Percentiles rank a stretch among this genome's conserved stretches.
Conservation (phyloP, 306 rosid genomes). For the Datisca glomerata region DNA sequence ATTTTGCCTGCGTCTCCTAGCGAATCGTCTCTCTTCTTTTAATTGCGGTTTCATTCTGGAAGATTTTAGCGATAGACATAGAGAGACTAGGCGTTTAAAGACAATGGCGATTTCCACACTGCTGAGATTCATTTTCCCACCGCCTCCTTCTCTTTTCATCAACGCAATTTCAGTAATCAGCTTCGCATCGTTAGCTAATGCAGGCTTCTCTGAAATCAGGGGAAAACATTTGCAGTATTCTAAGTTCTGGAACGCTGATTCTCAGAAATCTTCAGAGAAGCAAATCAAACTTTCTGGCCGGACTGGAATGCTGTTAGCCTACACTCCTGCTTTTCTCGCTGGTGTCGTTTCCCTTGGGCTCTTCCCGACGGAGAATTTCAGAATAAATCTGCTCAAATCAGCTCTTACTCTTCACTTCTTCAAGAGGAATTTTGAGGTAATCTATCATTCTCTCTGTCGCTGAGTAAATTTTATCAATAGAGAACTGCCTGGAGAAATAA, state of each 20-base stretch:
- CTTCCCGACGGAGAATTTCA: constrained; percentile 18
- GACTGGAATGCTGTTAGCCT: constrained; percentile 47
- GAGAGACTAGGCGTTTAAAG: too few relatives aligned
- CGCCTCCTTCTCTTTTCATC: constrained; percentile 39
- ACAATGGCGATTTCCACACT: constrained; percentile 8
- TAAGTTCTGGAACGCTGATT: constrained; percentile 29
- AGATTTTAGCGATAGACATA: too few relatives aligned
- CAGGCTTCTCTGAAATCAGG: constrained; percentile 33
- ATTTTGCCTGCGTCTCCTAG: too few relatives aligned
- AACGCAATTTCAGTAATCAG: constrained; percentile 31
- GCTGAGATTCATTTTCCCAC: constrained; percentile 22
- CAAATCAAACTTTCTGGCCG: constrained; percentile 27
- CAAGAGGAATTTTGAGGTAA: constrained; percentile 71
- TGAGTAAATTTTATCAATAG: too few relatives aligned
- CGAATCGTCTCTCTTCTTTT: too few relatives aligned
- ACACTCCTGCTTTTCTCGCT: constrained; percentile 54
- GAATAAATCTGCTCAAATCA: constrained; percentile 32
- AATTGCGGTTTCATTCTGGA: too few relatives aligned
- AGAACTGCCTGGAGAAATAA: too few relatives aligned
- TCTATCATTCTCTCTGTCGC: too few relatives aligned
- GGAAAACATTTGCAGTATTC: constrained; percentile 65
- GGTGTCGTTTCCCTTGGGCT: constrained; percentile 32
- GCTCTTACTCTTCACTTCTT: constrained; percentile 64
- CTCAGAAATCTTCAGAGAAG: not conserved
- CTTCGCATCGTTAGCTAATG: constrained; percentile 8